Evolutionary conservation across 176 grass and related monocot genomes (phyloP).

Genomic region (Tuctoria greenei): DNA sequence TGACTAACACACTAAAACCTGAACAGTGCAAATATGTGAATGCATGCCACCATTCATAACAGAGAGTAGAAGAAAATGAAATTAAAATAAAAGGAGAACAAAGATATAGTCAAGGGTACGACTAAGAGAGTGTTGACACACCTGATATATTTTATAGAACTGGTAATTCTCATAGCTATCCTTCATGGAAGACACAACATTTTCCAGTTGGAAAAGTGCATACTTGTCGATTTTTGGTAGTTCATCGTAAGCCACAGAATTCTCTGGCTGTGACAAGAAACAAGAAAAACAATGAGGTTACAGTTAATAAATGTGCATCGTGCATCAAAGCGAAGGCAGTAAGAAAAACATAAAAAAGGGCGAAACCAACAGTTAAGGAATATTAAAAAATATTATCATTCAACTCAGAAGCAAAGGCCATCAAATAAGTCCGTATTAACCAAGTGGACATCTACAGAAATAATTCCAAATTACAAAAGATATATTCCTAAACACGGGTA

Average conservation of each 20-base stretch:
- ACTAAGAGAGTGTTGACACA: slow-evolving; percentile 31
- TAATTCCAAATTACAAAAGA: slow-evolving; percentile 12
- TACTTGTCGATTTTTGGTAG: slow-evolving; percentile 95
- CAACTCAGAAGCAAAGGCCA: not conserved
- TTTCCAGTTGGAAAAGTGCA: slow-evolving; percentile 89
- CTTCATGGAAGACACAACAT: slow-evolving; percentile 74
- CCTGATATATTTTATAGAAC: slow-evolving; percentile 99
- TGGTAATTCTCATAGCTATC: slow-evolving; percentile 86
- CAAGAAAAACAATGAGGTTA: slow-evolving; percentile 25
- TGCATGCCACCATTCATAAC: no score
- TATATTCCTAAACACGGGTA: slow-evolving; percentile 3
- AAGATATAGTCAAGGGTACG: not conserved
- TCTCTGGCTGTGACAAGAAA: slow-evolving; percentile 51
- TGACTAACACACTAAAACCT: not conserved
- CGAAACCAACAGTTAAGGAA: slow-evolving; percentile 21
- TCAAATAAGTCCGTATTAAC: not conserved
- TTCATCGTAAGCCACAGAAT: slow-evolving; percentile 60
- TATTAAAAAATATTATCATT: slow-evolving; percentile 23
- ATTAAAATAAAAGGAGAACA: not conserved
- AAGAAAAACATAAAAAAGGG: not conserved
- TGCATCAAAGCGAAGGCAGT: not conserved
- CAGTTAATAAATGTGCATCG: slow-evolving; percentile 28
- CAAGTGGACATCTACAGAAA: slow-evolving; percentile 17
- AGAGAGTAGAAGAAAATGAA: not conserved
- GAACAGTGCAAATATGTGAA: not conserved